Base-by-base conservation (phyloP, 352 stramenopile genomes). In the Nothophytophthora sp. region DNA sequence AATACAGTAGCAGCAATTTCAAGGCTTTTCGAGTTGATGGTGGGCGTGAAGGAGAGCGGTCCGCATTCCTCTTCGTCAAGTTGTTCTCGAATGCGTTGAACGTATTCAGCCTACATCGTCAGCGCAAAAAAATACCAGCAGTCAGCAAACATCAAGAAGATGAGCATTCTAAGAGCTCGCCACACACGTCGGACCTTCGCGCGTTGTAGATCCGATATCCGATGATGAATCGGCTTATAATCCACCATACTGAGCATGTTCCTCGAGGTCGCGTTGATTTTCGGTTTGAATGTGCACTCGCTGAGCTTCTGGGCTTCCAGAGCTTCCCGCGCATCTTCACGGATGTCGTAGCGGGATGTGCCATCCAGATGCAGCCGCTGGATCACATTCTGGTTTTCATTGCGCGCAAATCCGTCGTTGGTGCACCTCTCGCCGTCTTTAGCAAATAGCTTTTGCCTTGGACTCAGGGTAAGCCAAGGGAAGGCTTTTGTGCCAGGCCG, bases 141-240 rank as follows among this genome's bases (percentile, higher is more conserved):
- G 5, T 19, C 18, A 44, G 3, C 2, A 22, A 11, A 2, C 40
- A 23, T 15, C 23, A 46, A 7, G 30, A 13, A 12, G 24, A 29
- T 22, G 27, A 28, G 11, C 4, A 38, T 24, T 8, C 24, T 30
- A 8, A 23, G 27, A 4, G 22, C 29, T 15, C 18, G 16, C 25
- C 18, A 29, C 12, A 25, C 8, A 24, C 32, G 11, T 24, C 22
- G n/a, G 61, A 92, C 79, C 72, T 88, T 90, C 28, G 71, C 68
- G 9, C 78, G 76, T 34, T 90, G 80, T 19, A 91, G 56, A 23
- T 89, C 76, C 0, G 52, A 61, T 7, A 91, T 40, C 1, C 82
- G 73, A 27, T 86, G 50, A 10, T 91, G 77, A 45, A 93, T 82
- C 8, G 83, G 83, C 32, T 85, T 89, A 50, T 91, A 82, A 32